Conservation (phyloP, 2,329 filamentous ascomycete genomes). For the Aspergillus sp. region DNA sequence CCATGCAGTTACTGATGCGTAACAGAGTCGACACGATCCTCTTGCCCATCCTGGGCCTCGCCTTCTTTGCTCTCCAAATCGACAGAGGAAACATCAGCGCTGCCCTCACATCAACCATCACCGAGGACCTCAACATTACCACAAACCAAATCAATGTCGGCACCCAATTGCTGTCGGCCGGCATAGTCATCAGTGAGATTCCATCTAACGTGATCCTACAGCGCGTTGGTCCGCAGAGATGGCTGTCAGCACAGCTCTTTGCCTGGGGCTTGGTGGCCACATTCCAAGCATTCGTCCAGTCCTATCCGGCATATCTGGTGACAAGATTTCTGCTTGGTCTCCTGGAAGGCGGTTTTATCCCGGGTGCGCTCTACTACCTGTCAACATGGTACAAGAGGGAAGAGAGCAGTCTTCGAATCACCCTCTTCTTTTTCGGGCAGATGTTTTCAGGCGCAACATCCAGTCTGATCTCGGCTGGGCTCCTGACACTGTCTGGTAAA, state of each 20-base stretch:
- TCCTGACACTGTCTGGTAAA: constrained; percentile 51
- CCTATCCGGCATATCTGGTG: constrained; percentile 49
- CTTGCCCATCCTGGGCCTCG: constrained; percentile 29
- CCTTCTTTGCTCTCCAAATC: constrained; percentile 57
- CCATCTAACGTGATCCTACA: constrained; percentile 55
- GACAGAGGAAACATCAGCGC: constrained; percentile 48
- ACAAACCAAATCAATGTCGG: constrained; percentile 58
- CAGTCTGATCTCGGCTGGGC: constrained; percentile 38
- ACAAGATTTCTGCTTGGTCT: constrained; percentile 55
- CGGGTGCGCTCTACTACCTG: constrained; percentile 47
- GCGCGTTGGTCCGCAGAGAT: constrained; percentile 53
- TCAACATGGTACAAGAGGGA: constrained; percentile 57
- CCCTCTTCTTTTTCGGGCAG: constrained; percentile 58
- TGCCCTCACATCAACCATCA: constrained; percentile 54
- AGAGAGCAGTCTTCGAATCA: constrained; percentile 54
- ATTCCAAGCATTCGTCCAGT: constrained; percentile 55
- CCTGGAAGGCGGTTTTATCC: constrained; percentile 58
- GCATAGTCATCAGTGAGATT: constrained; percentile 52
- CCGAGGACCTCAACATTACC: constrained; percentile 50
- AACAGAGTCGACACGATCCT: constrained; percentile 31
- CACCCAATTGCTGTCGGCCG: constrained; percentile 52
- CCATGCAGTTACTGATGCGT: not conserved
- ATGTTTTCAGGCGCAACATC: constrained; percentile 50
- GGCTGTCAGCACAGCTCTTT: constrained; percentile 56
- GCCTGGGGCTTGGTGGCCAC: constrained; percentile 55